Evolutionary conservation across 495 filamentous ascomycete species (phyloP), one percentile per base, ranked within the genome.

Genomic region (Aspergillus haitiensis): DNA sequence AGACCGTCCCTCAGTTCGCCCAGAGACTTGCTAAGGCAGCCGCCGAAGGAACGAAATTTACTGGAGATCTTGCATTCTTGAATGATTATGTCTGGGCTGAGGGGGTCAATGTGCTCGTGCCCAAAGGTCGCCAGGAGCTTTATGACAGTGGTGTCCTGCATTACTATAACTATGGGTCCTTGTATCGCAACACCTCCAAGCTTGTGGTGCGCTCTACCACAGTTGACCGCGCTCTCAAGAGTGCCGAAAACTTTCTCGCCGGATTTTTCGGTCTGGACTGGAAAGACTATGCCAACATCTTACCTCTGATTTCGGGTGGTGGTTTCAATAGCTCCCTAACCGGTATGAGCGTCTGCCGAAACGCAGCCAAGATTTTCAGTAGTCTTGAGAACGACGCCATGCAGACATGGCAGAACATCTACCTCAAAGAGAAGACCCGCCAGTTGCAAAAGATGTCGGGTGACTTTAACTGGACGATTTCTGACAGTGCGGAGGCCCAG

Each of bases 201-300:
- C 81, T 88, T 44, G 79, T 88, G 48, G 83, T 77, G 9, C 77
- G 86, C 15, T 85, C 84, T 1, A 86, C 84, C 6, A 82, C 83
- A 6, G 72, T 82, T 61, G 75, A 80, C 44, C 75, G 82, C 2
- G 82, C 85, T 80, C 57, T 75, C 12, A 69, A 77, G 51, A 69
- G 64, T 47, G 72, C 72, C 2, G 77, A 83, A 61, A 74, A 82
- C 66, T 79, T 82, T 64, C 51, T 80, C n/a, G 70, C 79, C 9
- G 80, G 80, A 44, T 84, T 86, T 73, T 86, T 86, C 65, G 83
- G 84, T 0, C 76, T 86, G 5, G 74, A 80, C 27, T 87, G 83
- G 84, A 69, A 74, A 3, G 63, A 77, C 7, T 81, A 84, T 58
- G 81, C 75, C 7, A 82, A 76, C 6, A 70, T 84, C n/a, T 75